A percentile compares a stretch with the other conserved stretches of the same genome.
Conservation (phyloP, 164 flowering plant genomes). For the Euptelea pleiosperma region DNA sequence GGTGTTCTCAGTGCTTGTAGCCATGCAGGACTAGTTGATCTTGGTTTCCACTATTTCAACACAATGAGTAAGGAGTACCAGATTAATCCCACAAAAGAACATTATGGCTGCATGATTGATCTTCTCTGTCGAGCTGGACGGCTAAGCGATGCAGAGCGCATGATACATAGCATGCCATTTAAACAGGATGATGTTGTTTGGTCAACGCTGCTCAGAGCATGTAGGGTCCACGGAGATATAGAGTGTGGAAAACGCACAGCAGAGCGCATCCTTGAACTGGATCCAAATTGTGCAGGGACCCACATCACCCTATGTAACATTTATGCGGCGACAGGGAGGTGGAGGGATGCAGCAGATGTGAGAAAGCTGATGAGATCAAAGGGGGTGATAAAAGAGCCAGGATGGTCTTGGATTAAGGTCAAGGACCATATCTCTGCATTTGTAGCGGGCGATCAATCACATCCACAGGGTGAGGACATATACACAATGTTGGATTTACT, state of each 20-base stretch:
- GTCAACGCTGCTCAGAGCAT: slow-evolving; percentile 77
- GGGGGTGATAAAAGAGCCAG: slow-evolving; percentile 81
- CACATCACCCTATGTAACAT: slow-evolving; percentile 70
- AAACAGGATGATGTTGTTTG: slow-evolving; percentile 79
- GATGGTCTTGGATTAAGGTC: slow-evolving; percentile 81
- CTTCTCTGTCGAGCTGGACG: slow-evolving; percentile 79
- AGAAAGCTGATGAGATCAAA: slow-evolving; percentile 70
- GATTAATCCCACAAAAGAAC: slow-evolving; percentile 69
- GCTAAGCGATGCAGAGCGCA: slow-evolving; percentile 63
- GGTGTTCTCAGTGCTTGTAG: slow-evolving; percentile 84
- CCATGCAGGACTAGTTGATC: slow-evolving; percentile 81
- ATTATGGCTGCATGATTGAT: slow-evolving; percentile 90
- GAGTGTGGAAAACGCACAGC: slow-evolving; percentile 66
- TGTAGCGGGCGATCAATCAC: slow-evolving; percentile 62
- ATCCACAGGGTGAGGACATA: slow-evolving; percentile 56
- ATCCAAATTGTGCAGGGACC: slow-evolving; percentile 73
- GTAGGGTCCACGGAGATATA: slow-evolving; percentile 61
- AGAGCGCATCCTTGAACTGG: slow-evolving; percentile 47
- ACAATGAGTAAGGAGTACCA: slow-evolving; percentile 43
- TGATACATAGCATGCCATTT: slow-evolving; percentile 74
- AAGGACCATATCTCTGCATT: slow-evolving; percentile 61
- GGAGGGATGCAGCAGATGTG: slow-evolving; percentile 69
- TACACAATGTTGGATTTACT: slow-evolving; percentile 45
- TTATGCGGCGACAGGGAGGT: slow-evolving; percentile 63
- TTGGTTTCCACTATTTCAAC: slow-evolving; percentile 63